Conservation (phyloP, 2,329 filamentous ascomycete genomes). For the Fusarium newnesense region DNA sequence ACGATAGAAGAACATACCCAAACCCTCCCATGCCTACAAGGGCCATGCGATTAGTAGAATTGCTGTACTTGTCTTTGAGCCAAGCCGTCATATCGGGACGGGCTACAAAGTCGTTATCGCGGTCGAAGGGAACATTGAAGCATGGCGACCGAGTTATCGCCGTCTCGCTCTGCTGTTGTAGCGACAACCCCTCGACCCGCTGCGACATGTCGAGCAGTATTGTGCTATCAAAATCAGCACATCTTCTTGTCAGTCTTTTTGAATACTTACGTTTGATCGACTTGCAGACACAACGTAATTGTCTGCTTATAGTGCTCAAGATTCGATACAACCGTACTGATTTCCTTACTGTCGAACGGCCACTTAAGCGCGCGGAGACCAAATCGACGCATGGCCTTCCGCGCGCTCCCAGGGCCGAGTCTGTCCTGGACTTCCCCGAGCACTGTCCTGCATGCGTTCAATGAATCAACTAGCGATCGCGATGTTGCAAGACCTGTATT, state of each 20-base stretch:
- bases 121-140: constrained; percentile 43
- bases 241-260: too few species aligned
- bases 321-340: background rate
- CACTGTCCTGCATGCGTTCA: rapidly evolving
- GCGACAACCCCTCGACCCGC: background rate
- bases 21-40: constrained; percentile 51
- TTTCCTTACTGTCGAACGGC: background rate
- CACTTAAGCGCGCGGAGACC: background rate
- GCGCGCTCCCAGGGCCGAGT: background rate
- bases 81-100: constrained; percentile 42
- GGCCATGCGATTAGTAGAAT: constrained; percentile 38
- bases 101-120: constrained; percentile 46
- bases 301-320: background rate
- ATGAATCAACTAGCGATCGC: background rate
- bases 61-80: constrained; percentile 33
- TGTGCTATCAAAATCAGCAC: too few species aligned
- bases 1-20: too few species aligned
- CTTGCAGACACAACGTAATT: background rate
- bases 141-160: rapidly evolving
- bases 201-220: background rate
- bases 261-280: background rate
- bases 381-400: background rate
- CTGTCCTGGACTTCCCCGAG: rapidly evolving
- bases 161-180: background rate
- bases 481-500: background rate